Conservation (phyloP, 2,329 filamentous ascomycete species). For the Seiridium unicorne region DNA sequence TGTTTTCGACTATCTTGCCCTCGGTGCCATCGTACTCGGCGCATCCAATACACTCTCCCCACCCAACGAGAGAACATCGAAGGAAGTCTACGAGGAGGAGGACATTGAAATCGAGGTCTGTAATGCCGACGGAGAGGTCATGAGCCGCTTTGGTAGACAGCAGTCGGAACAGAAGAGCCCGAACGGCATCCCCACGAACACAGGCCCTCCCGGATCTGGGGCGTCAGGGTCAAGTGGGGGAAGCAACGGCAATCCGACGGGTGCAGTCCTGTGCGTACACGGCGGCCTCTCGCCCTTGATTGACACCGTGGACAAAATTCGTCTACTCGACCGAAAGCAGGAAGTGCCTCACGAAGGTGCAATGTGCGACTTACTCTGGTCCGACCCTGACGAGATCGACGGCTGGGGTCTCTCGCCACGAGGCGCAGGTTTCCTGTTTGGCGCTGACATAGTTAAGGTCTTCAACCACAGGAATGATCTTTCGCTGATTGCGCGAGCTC, state of each 20-base stretch:
- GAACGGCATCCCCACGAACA: conserved; percentile 44
- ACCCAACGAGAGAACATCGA: conserved; percentile 43
- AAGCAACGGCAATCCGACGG: conserved; percentile 65
- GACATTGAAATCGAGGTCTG: conserved; percentile 93
- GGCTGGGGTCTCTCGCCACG: conserved; percentile 94
- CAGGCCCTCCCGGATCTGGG: conserved; percentile 76
- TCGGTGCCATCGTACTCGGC: conserved; percentile 88
- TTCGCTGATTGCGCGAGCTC: conserved; percentile 86
- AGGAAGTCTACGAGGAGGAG: conserved; percentile 54
- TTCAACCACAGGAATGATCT: conserved; percentile 96
- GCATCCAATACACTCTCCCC: conserved; percentile 65
- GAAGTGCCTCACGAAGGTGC: conserved; percentile 97
- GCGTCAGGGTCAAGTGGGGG: conserved; percentile 69
- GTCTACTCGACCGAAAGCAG: conserved; percentile 91
- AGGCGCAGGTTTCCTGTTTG: conserved; percentile 93
- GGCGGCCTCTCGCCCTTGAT: conserved; percentile 89
- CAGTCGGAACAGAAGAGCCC: conserved; percentile 25
- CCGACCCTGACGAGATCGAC: conserved; percentile 95
- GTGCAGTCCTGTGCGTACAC: conserved; percentile 92
- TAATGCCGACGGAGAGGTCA: conserved; percentile 77
- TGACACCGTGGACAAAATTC: conserved; percentile 92
- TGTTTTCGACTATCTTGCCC: conserved; percentile 93
- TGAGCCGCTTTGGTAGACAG: conserved; percentile 66
- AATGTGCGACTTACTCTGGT: conserved; percentile 99
- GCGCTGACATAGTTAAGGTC: conserved; percentile 89